Evolutionary conservation across 148 eudicot genomes (phyloP), one percentile per base, ranked within the genome.

Genomic region (Linanthus parryae): DNA sequence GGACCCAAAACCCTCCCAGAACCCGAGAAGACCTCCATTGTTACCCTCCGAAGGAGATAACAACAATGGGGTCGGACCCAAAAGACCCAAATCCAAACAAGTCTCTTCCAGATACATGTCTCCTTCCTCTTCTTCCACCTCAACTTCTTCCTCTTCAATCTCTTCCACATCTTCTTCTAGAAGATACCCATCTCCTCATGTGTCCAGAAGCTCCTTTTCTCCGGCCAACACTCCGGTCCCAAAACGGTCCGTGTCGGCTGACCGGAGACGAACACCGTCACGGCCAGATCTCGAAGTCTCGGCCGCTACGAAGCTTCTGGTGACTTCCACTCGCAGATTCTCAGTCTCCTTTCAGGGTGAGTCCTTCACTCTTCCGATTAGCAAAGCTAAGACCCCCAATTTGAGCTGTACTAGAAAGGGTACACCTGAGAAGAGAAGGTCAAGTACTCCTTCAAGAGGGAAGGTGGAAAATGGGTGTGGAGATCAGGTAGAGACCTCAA

Each of bases 281-380:
- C 84, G 74, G 50, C 68, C 72, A 11, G 74, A 65, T 69, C 65
- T 67, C 35, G 94, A 77, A 20, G 60, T 76, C 43, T 81, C 95
- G 33, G 79, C 84, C 24, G 94, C 94, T n/a, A 68, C 75, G 24
- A 86, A 73, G 79, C 73, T 81, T 41, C 77, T 91, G 30, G 78
- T 91, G 3, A 87, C 94, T 40, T 87, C 95, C 5, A 79, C 80
- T 22, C 63, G 98, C 69, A 91, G 98, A 50, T 73, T 91, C 22
- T 83, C 95, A 5, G 98, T 91, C 35, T 91, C 98, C 9, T 91
- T 91, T 49, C 98, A 91, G 63, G 98, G 98, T 9, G 95, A 81
- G 14, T 54, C 86, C 5, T 91, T 70, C 69, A 81, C 95, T 34
- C 69, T 83, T 33, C 95, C 98, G n/a, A 56, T 91, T 62, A 81